Evolutionary conservation across 2,329 filamentous ascomycete species (phyloP), one percentile per base, ranked within the genome.

Genomic region (Lasiodiplodia citricola): DNA sequence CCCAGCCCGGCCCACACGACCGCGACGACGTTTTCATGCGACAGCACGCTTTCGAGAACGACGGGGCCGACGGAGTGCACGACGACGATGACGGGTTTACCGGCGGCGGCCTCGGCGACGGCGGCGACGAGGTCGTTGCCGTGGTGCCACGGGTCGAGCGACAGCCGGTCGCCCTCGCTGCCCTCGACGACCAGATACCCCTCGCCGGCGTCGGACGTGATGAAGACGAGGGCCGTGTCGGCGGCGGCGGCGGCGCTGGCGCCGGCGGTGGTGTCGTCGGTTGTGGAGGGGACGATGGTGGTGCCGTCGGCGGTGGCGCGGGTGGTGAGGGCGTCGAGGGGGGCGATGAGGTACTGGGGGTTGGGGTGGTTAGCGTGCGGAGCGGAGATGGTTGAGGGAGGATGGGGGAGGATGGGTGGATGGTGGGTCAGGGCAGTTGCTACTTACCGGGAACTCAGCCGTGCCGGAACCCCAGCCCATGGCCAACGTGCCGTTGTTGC

Each of bases 391-490:
- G 41, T 16, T 1, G 13, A 14, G 13, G 2, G 38, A n/a, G 2
- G 41, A 7, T 44, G 3, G n/a, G 4, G 6, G n/a, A 6, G 47
- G 7, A 16, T 2, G 21, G n/a, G n/a, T 18, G 31, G 31, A 21
- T 35, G 8, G 3, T 28, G 52, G 14, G 6, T 31, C n/a, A 52
- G 11, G 13, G 21, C n/a, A n/a, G n/a, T n/a, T n/a, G n/a, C n/a
- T 25, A 35, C 58, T 50, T 62, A 62, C 58, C 16, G 78, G 77
- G 68, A 79, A 77, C 47, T 80, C 76, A 7, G 84, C 84, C 3
- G 86, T 83, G 8, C 89, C 88, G 31, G 85, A 88, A 0, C 90
- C 89, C 87, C 89, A 90, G 52, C 88, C 90, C 87, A 91, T 90
- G 18, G 88, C 89, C 4, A 92, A 81, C 2, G 87, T 90, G 18